Conservation (phyloP, 768 basidiomycete species). For the Polyporus arcularius region DNA sequence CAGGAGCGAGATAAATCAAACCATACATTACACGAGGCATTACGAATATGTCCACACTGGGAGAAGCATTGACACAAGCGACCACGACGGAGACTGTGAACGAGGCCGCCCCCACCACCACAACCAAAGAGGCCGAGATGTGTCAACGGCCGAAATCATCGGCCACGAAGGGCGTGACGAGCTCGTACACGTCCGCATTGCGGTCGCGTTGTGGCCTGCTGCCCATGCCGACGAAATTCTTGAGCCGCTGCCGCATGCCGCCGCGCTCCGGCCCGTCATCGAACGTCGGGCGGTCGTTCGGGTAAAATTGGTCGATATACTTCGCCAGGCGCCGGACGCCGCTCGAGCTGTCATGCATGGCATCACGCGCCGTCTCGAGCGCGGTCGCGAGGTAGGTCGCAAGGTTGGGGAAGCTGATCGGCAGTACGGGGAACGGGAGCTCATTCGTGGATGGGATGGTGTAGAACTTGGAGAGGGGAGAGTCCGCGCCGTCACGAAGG, state of each 20-base stretch:
- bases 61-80: not conserved
- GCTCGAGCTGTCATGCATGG: conserved; percentile 57
- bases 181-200: conserved; percentile 80
- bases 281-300: conserved; percentile 37
- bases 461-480: conserved; percentile 65
- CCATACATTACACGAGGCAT: no score
- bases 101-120: not conserved
- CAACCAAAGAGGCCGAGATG: not conserved
- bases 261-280: conserved; percentile 40
- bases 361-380: conserved; percentile 66
- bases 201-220: conserved; percentile 50
- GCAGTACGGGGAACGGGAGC: conserved; percentile 69
- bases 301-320: conserved; percentile 69
- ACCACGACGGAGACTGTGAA: no score
- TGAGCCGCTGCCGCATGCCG: conserved; percentile 55
- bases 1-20: no score
- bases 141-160: conserved; percentile 65
- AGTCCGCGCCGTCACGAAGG: conserved; percentile 65
- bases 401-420: conserved; percentile 74
- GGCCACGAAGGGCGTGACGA: conserved; percentile 80
- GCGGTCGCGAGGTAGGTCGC: conserved; percentile 75
- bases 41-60: no score
- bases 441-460: conserved; percentile 62
- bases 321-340: conserved; percentile 70
- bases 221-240: conserved; percentile 58